A percentile compares a stretch with the other conserved stretches of the same genome.
These are phyloP conservation scores for Porphyrellus cyaneotinctus DNA, from an alignment of 768 basidiomycete species.

Conservation along the genomic window DNA sequence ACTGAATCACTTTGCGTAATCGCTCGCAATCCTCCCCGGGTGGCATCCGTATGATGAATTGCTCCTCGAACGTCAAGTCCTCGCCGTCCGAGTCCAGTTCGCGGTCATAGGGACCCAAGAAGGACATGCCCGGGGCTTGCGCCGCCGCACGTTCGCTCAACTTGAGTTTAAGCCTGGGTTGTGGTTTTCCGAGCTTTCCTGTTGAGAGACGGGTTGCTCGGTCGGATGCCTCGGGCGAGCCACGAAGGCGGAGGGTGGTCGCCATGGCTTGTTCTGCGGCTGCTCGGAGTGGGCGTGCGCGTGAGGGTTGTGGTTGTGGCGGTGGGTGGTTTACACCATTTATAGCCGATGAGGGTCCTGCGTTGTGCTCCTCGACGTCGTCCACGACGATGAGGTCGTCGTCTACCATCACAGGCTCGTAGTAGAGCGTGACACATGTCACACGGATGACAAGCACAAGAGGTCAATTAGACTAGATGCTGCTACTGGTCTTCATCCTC, in stretches of 20 bases:
- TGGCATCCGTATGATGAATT: constrained; percentile 89
- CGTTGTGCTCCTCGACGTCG: constrained; percentile 45
- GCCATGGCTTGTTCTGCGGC: constrained; percentile 36
- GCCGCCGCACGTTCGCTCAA: constrained; percentile 78
- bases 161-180: constrained; percentile 85
- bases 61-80: constrained; percentile 93
- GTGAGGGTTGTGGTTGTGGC: constrained; percentile 16
- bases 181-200: constrained; percentile 41
- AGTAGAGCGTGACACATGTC: constrained; percentile 15
- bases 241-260: constrained; percentile 30
- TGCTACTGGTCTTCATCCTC: constrained; percentile 14
- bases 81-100: constrained; percentile 96
- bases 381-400: constrained; percentile 63
- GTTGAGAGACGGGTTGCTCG: constrained; percentile 57
- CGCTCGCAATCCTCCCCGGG: constrained; percentile 78
- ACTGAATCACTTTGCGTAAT: constrained; percentile 74
- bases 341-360: constrained; percentile 34
- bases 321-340: constrained; percentile 23
- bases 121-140: constrained; percentile 81
- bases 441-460: not conserved
- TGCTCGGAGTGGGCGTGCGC: constrained; percentile 31
- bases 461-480: not conserved
- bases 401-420: constrained; percentile 37
- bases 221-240: constrained; percentile 35
- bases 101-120: constrained; percentile 87